Evolutionary conservation across 345 rosid genomes (phyloP).

Genomic region (Turnera subulata): DNA sequence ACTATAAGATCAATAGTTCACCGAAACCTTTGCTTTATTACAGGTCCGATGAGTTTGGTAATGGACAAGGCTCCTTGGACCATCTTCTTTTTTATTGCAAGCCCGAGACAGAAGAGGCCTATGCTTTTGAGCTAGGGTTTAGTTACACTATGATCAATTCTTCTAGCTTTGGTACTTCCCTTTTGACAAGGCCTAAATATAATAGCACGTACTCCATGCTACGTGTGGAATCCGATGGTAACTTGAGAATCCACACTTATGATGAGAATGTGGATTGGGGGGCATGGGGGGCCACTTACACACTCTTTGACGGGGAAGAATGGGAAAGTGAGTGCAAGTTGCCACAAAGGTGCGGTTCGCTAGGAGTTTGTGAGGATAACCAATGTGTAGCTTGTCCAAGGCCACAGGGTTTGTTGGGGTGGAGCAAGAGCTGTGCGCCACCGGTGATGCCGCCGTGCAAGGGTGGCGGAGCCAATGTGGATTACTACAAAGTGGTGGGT

Average conservation of each 20-base stretch:
- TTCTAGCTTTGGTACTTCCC: constrained; percentile 10
- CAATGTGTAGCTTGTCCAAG: constrained; percentile 5
- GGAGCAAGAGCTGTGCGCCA: constrained; percentile 11
- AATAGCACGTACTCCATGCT: constrained; percentile 36
- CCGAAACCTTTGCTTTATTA: constrained; percentile 32
- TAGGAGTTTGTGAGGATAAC: constrained; percentile 2
- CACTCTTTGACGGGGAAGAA: neutral
- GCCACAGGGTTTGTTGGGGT: constrained; percentile 8
- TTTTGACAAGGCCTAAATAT: constrained; percentile 33
- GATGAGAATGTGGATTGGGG: neutral
- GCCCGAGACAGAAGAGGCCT: constrained; percentile 20
- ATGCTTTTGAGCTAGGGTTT: constrained; percentile 23
- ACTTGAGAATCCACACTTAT: neutral
- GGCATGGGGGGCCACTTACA: neutral
- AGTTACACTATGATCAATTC: constrained; percentile 14
- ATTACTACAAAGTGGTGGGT: constrained; percentile 1
- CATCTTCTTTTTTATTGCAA: neutral
- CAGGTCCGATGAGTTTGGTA: constrained; percentile 3
- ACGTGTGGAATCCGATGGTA: neutral
- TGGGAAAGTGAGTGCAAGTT: neutral
- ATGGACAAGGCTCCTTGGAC: constrained; percentile 1
- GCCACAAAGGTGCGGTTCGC: neutral
- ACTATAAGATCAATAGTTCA: constrained; percentile 30
- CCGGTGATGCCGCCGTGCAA: neutral
- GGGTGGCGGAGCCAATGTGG: neutral